Evolutionary conservation across 805 yeast species (phyloP).

Genomic region (Jamesozyma spencerorum): DNA sequence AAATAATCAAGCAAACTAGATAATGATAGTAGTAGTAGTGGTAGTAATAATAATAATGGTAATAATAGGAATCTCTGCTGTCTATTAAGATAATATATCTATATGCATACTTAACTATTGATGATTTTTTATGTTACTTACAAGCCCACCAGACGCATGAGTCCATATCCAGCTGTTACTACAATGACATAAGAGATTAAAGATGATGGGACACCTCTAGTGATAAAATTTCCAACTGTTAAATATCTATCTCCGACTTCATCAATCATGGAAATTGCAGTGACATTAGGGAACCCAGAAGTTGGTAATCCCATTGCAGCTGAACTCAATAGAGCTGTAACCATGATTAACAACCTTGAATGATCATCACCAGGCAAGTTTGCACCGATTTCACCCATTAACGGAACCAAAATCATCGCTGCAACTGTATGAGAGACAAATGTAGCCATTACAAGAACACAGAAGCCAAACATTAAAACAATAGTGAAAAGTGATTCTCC

Average conservation of each 20-base stretch:
- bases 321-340: conserved; percentile 63
- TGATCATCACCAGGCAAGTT: conserved; percentile 64
- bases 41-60: no score
- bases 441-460: conserved; percentile 79
- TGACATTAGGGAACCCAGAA: conserved; percentile 94
- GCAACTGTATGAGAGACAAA: conserved; percentile 97
- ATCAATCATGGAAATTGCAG: conserved; percentile 91
- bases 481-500: conserved; percentile 65
- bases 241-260: conserved; percentile 86
- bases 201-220: conserved; percentile 85
- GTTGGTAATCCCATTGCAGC: conserved; percentile 98
- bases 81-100: no score
- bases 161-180: conserved; percentile 67
- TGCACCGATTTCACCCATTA: conserved; percentile 84
- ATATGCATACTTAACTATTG: no score
- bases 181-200: conserved; percentile 63
- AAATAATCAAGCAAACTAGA: background rate
- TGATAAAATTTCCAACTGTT: conserved; percentile 77
- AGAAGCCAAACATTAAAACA: conserved; percentile 67
- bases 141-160: conserved; percentile 53
- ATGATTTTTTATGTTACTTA: conserved; percentile 20
- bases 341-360: conserved; percentile 70
- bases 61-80: no score
- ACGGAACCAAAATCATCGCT: conserved; percentile 83
- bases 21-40: background rate